A percentile compares a stretch with the other conserved stretches of the same genome.
Evolutionary conservation across 1,284 basidiomycete species (phyloP).

Genomic region (Ustilago trichophora): DNA sequence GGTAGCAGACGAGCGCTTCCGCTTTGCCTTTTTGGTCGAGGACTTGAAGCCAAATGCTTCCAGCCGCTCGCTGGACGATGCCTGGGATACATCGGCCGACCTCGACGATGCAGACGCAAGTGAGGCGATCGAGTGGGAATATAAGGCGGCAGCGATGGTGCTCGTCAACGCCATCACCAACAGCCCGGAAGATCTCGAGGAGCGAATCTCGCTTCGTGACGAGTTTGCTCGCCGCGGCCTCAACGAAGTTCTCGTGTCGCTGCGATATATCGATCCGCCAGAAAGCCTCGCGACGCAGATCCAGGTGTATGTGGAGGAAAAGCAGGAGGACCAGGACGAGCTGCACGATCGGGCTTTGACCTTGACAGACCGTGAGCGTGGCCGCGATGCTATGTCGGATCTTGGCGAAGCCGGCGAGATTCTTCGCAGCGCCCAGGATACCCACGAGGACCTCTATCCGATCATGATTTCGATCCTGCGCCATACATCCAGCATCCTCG

Average conservation of each 20-base stretch:
- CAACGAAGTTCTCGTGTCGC: constrained; percentile 80
- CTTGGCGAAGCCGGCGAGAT: constrained; percentile 47
- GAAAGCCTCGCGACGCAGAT: constrained; percentile 78
- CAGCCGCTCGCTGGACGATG: constrained; percentile 59
- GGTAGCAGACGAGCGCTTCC: constrained; percentile 77
- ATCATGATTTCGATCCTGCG: constrained; percentile 68
- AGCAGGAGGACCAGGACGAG: constrained; percentile 86
- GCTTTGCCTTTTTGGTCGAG: constrained; percentile 80
- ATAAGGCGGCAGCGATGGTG: constrained; percentile 78
- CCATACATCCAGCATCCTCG: constrained; percentile 72
- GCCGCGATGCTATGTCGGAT: constrained; percentile 20
- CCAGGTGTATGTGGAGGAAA: constrained; percentile 83
- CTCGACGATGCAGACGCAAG: constrained; percentile 21
- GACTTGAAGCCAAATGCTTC: constrained; percentile 73
- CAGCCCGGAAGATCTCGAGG: constrained; percentile 79
- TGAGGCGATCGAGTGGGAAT: constrained; percentile 75
- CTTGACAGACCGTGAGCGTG: constrained; percentile 16
- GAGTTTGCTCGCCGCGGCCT: constrained; percentile 82
- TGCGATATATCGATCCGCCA: constrained; percentile 80
- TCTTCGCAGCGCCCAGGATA: constrained; percentile 35
- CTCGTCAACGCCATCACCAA: constrained; percentile 80
- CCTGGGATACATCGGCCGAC: constrained; percentile 62
- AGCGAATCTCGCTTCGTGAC: constrained; percentile 79
- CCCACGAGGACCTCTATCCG: constrained; percentile 63
- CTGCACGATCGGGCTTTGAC: constrained; percentile 67